Evolutionary conservation across 345 rosid species (phyloP), one percentile per base, ranked within the genome.

Genomic region (Heritiera fomes): DNA sequence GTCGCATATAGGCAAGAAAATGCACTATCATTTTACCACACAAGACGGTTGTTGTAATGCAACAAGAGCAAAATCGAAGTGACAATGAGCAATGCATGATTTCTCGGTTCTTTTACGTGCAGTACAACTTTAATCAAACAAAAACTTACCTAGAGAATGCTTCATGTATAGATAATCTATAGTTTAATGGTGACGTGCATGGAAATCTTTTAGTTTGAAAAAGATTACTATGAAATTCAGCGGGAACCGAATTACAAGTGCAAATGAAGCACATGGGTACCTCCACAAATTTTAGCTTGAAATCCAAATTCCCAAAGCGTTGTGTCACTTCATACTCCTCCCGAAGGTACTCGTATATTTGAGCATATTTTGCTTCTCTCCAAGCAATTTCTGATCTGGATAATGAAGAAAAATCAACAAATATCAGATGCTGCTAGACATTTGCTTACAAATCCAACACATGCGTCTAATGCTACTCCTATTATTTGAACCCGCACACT

Each of bases 351-450:
- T 95, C 98, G 1, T 89, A 85, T 86, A 93, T 95, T 83, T 86
- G 97, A 80, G 97, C 94, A 83, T 93, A 93, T 83, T 90, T 95
- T 59, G 97, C 98, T 84, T 92, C 93, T 81, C 94, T 90, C 98
- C 98, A 95, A 82, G 98, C 98, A 84, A 95, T 95, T 86, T 95
- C 98, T 20, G 97, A 93, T 83, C 98, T 93, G 87, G 30, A 85
- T 71, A 79, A 53, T 34, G 28, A 53, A 41, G 56, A 82, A 75
- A 52, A 78, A 2, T 60, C n/a, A 68, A 74, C 20, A 66, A 50
- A 13, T 34, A 53, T 69, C 4, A 77, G 65, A 7, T 30, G 20
- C 65, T 34, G 10, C 9, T 23, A 74, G 76, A 59, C 20, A 40
- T 20, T 77, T 13, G 23, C 41, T 38, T 40, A 67, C 38, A 43